phyloP scores from a whole-genome alignment of 768 basidiomycete genomes.

The Mycena metata region DNA sequence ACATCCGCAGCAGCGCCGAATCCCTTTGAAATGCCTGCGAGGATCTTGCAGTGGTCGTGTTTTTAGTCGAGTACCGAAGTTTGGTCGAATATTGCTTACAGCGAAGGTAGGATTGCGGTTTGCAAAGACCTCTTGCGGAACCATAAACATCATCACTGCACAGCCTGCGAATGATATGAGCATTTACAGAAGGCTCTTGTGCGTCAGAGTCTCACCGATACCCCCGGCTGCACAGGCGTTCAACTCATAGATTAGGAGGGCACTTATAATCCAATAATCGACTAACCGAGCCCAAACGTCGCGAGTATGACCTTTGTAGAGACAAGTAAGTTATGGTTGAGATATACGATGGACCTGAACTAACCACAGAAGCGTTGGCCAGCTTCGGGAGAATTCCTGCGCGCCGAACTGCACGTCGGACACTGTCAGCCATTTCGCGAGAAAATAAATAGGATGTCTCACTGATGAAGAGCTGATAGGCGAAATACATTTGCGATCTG shows the following conservation, averaged over 20 bases:
- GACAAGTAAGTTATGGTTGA: too few relatives aligned
- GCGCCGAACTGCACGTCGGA: too few relatives aligned
- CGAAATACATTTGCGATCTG: constrained; percentile 61
- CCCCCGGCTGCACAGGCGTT: too few relatives aligned
- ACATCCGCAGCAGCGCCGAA: constrained; percentile 59
- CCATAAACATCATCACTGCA: constrained; percentile 24
- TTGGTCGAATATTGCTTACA: constrained; percentile 33
- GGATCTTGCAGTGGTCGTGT: constrained; percentile 44
- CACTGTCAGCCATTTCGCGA: too few relatives aligned
- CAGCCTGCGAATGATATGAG: constrained; percentile 9
- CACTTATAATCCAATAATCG: too few relatives aligned
- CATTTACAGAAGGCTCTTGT: too few relatives aligned
- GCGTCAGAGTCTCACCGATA: too few relatives aligned
- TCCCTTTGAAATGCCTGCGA: constrained; percentile 58
- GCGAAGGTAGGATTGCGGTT: constrained; percentile 26
- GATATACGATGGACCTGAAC: too few relatives aligned
- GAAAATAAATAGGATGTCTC: neutral
- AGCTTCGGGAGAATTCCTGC: too few relatives aligned
- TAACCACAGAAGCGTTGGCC: too few relatives aligned
- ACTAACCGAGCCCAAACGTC: constrained; percentile 4
- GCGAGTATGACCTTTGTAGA: neutral
- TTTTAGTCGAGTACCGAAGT: too few relatives aligned
- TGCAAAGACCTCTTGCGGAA: constrained; percentile 25
- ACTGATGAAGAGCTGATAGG: constrained; percentile 55
- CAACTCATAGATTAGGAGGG: too few relatives aligned